Conservation (phyloP, 352 stramenopile genomes). For the Pythium coloratum region DNA sequence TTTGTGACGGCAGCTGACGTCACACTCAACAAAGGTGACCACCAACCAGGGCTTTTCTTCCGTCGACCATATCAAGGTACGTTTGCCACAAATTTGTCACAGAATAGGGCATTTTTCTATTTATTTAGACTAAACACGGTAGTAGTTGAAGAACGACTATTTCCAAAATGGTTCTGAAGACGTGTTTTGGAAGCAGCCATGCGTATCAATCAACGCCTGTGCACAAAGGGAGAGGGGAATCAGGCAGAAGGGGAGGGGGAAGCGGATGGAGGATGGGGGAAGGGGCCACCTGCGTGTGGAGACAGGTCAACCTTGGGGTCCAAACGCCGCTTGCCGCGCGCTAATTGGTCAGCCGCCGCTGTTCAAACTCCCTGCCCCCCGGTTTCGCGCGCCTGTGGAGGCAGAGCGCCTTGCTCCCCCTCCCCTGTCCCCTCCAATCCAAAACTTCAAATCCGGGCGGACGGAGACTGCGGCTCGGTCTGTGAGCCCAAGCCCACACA, state of each 20-base stretch:
- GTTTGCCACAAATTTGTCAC: not conserved
- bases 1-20: constrained; percentile 17
- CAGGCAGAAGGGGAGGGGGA: constrained; percentile 21
- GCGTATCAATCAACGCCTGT: constrained; percentile 17
- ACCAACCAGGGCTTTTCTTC: constrained; percentile 12
- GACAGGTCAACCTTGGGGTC: constrained; percentile 17
- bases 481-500: constrained; percentile 13
- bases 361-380: constrained; percentile 17
- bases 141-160: not conserved
- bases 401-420: constrained; percentile 10
- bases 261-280: constrained; percentile 9
- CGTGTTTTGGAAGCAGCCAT: constrained; percentile 25
- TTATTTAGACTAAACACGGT: constrained; percentile 16
- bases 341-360: constrained; percentile 6
- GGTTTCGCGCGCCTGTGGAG: constrained; percentile 14
- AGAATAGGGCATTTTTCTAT: not conserved
- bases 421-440: constrained; percentile 26
- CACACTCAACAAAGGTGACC: constrained; percentile 6
- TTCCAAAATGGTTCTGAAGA: not conserved
- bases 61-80: not conserved
- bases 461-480: constrained; percentile 7
- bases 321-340: constrained; percentile 3
- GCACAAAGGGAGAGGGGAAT: constrained; percentile 1
- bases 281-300: constrained; percentile 10
- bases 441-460: constrained; percentile 33